Evolutionary conservation across 1,284 basidiomycete genomes (phyloP).

Genomic region (Caloboletus firmus): DNA sequence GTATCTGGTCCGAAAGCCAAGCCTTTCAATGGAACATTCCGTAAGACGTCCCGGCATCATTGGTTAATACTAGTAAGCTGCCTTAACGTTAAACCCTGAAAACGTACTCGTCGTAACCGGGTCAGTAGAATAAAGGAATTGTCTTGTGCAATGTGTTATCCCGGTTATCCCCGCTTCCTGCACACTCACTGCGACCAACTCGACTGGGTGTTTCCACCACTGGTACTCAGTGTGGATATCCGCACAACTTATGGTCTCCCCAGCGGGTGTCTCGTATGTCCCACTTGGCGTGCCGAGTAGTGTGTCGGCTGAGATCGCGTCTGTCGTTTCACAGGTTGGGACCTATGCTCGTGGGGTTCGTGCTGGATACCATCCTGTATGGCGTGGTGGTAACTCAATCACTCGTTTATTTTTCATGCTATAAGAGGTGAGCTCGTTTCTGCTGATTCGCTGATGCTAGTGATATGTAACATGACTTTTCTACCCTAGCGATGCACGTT

Average conservation of each 20-base stretch:
- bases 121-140: slow-evolving; percentile 16
- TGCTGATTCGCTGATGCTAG: not conserved
- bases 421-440: slow-evolving; percentile 34
- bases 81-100: slow-evolving; percentile 14
- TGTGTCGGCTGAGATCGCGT: not conserved
- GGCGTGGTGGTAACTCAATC: slow-evolving; percentile 44
- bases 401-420: slow-evolving; percentile 42
- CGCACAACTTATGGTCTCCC: slow-evolving; percentile 15
- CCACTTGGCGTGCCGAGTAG: not conserved
- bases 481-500: slow-evolving; percentile 15
- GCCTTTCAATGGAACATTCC: not conserved
- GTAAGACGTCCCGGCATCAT: slow-evolving; percentile 4
- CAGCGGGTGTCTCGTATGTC: slow-evolving; percentile 27
- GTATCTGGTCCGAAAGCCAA: not conserved
- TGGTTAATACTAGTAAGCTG: not conserved
- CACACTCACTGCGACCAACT: slow-evolving; percentile 5
- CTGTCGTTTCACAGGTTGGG: slow-evolving; percentile 34
- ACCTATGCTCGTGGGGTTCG: slow-evolving; percentile 42
- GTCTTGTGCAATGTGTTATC: slow-evolving; percentile 1
- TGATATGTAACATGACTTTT: not conserved
- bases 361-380: slow-evolving; percentile 43
- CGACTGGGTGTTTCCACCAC: slow-evolving; percentile 5
- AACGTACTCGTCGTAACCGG: slow-evolving; percentile 24
- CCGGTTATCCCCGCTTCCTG: slow-evolving; percentile 5
- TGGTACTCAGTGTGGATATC: slow-evolving; percentile 13